Base-by-base conservation (phyloP, 176 grass and related monocot genomes). In the Hordeum vulgare region DNA sequence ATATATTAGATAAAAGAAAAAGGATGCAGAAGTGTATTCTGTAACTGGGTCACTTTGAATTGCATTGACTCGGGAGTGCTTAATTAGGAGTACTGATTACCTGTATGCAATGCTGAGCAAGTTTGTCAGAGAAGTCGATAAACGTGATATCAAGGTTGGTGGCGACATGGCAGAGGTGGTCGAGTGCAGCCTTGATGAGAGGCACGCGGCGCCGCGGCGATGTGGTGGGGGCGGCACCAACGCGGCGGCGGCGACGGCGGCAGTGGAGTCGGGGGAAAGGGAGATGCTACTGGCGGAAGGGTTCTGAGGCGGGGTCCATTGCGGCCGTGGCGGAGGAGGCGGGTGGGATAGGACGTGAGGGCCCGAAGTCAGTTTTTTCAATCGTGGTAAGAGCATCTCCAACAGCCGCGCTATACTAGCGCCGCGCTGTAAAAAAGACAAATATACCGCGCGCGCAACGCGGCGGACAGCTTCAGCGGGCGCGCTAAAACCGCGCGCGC, bases 101-200 rank as follows among this genome's bases (percentile, higher is more conserved):
- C 88, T 90, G 80, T 71, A 97, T 56, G 92, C 94, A 75, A 90
- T 17, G 51, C 91, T 86, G 80, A 97, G 62, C 51, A 88, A 97
- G 67, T 78, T 78, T 94, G 34, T 76, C 82, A 23, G 87, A 85
- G 60, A 94, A 90, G 21, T 94, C 88, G 25, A 97, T 64, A 59
- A 88, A 88, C 63, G 90, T 86, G 80, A 97, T 75, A 80, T 90
- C 87, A 3, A 51, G 47, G 47, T 51, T 51, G 1, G 15, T 51
- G 47, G 47, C 15, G 47, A 51, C 47, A 51, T 51, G 15, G 47
- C 47, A 51, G 47, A 51, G 47, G 47, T 51, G 6, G 47, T 51
- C 47, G 15, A 51, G 15, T 51, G 47, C 47, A 51, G 17, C 44
- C 44, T 45, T 45, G 44, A 51, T 51, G 15, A 18, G 47, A 87